Evolutionary conservation across 2,329 filamentous ascomycete genomes (phyloP), one percentile per base, ranked within the genome.

Genomic region (Fusarium newnesense): DNA sequence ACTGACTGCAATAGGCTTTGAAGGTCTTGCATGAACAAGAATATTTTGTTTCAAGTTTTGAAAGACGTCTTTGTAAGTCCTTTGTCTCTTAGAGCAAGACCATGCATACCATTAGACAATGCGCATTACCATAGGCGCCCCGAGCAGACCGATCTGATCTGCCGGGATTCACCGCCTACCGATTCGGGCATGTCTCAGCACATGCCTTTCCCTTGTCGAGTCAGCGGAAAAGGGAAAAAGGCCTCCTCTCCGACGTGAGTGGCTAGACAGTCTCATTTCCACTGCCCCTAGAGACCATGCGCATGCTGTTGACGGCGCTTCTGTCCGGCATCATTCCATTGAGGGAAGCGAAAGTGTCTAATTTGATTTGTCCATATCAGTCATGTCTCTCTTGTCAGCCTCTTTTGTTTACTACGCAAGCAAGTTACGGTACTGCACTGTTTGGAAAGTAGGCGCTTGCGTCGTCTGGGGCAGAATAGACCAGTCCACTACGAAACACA

Each of bases 231-330:
- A 52, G 34, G 28, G 36, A 47, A 54, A 59, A 64, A 47, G 34
- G 24, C 28, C 24, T 57, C 34, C 28, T 65, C 67, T 50, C 40
- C 37, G 42, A 61, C 46, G 34, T 72, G 63, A 73, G 59, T 73
- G 71, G 70, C 59, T 53, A 36, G 49, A 32, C 28, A 54, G 46
- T 47, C 63, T 73, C 71, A 73, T 73, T 74, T 73, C 71, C 71
- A 59, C 50, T 39, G 59, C 49, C 63, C 44, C 70, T 44, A 63
- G 47, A 30, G 30, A 62, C 57, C 67, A 68, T 68, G 64, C 66
- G 40, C 66, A 37, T 30, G 60, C 60, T 43, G 40, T 50, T 21
- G 24, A 43, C 58, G 44, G 50, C 34, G 64, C 34, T 39, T 71
- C 30, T 62, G 44, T 43, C 36, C 58, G 42, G 59, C 52, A 47